A percentile compares a stretch with the other conserved stretches of the same genome.
Conservation (phyloP, 495 filamentous ascomycete genomes). For the Daldinia decipiens region DNA sequence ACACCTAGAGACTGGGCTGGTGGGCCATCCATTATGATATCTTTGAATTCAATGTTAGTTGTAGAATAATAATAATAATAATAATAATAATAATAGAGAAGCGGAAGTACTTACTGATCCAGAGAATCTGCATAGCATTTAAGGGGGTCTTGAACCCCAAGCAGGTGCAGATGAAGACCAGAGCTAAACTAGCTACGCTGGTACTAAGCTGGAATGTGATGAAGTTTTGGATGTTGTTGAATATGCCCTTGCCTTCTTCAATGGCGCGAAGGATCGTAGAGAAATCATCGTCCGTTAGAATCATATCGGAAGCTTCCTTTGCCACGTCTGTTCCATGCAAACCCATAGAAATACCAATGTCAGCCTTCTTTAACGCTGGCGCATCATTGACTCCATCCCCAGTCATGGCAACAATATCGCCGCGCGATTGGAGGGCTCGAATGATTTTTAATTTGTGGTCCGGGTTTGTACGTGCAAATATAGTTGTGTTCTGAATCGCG, state of each 20-base stretch:
- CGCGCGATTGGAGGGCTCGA: slow-evolving; percentile 85
- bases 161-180: slow-evolving; percentile 91
- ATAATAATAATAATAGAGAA: background rate
- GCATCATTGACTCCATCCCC: slow-evolving; percentile 98
- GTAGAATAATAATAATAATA: background rate
- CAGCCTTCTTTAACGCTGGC: slow-evolving; percentile 94
- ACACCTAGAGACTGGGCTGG: slow-evolving; percentile 97
- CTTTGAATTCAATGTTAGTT: slow-evolving; percentile 57
- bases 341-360: slow-evolving; percentile 98
- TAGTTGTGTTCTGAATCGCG: slow-evolving; percentile 85
- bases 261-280: slow-evolving; percentile 96
- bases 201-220: slow-evolving; percentile 98
- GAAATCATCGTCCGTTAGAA: slow-evolving; percentile 97
- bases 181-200: slow-evolving; percentile 89
- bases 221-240: slow-evolving; percentile 99
- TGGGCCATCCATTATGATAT: slow-evolving; percentile 99
- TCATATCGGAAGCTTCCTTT: slow-evolving; percentile 99
- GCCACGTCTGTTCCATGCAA: slow-evolving; percentile 94
- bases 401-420: slow-evolving; percentile 98
- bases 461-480: slow-evolving; percentile 95
- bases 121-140: slow-evolving; percentile 99
- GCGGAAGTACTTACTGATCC: slow-evolving; percentile 82
- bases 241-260: slow-evolving; percentile 98
- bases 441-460: slow-evolving; percentile 99
- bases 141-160: slow-evolving; percentile 92